A percentile compares a stretch with the other conserved stretches of the same genome.
Conservation (phyloP, 805 yeast genomes). For the Candida bentonensis region DNA sequence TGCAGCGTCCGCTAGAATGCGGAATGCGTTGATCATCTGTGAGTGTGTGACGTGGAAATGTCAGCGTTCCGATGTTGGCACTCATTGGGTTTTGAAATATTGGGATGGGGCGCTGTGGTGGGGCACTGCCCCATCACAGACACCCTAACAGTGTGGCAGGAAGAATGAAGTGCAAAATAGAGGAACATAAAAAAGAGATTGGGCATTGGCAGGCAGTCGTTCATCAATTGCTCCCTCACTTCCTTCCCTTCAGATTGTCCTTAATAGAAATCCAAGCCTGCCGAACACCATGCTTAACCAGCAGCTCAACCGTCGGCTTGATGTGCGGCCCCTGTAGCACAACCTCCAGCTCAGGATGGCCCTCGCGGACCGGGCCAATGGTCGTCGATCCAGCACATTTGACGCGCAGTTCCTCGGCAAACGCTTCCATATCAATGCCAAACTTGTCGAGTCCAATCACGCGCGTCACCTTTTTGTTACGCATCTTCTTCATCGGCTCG, state of each 20-base stretch:
- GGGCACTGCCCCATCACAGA: too few relatives aligned
- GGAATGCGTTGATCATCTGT: slow-evolving; percentile 15
- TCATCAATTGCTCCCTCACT: too few relatives aligned
- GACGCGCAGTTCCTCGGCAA: slow-evolving; percentile 57
- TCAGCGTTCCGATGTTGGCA: background rate
- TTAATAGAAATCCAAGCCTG: background rate
- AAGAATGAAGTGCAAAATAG: too few relatives aligned
- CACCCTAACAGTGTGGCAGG: too few relatives aligned
- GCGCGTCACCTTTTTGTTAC: slow-evolving; percentile 67
- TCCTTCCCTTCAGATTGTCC: background rate
- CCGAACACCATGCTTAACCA: background rate
- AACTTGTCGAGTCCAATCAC: slow-evolving; percentile 57
- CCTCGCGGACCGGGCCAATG: slow-evolving; percentile 4
- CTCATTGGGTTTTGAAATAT: background rate
- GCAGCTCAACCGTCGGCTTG: background rate
- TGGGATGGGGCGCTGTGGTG: too few relatives aligned
- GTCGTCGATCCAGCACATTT: slow-evolving; percentile 87
- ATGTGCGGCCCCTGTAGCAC: background rate
- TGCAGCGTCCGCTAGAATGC: slow-evolving; percentile 54
- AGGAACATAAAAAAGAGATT: too few relatives aligned
- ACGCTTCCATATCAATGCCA: slow-evolving; percentile 44
- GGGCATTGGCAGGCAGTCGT: too few relatives aligned
- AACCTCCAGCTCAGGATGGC: background rate
- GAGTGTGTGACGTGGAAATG: background rate
- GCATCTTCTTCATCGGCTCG: slow-evolving; percentile 66